Percentiles rank a stretch among this genome's conserved stretches.
Conservation (phyloP, 164 flowering plant species). For the Warburgia ugandensis region DNA sequence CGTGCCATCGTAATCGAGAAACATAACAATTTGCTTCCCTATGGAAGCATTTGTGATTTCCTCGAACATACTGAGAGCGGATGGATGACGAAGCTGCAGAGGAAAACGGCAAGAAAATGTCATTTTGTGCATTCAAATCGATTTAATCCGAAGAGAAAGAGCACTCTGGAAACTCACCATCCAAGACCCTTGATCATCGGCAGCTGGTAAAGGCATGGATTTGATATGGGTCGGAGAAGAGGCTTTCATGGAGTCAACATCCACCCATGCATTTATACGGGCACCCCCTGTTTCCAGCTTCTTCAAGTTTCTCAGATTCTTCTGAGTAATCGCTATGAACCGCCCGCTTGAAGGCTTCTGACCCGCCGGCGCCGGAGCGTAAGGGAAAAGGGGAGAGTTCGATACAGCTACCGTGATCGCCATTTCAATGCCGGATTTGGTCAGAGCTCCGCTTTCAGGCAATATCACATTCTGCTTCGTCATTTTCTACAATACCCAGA, state of each 20-base stretch:
- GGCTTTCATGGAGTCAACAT: conserved; percentile 79
- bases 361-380: conserved; percentile 7
- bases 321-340: conserved; percentile 28
- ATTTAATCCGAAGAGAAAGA: too few relatives aligned
- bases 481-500: conserved; percentile 23
- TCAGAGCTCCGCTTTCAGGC: conserved; percentile 16
- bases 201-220: conserved; percentile 24
- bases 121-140: too few relatives aligned
- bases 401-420: conserved; percentile 23
- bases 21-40: conserved; percentile 82
- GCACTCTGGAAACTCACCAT: conserved; percentile 19
- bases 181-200: conserved; percentile 26
- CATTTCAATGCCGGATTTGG: conserved; percentile 22
- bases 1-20: conserved; percentile 86
- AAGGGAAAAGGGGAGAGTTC: conserved; percentile 25
- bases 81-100: conserved; percentile 56
- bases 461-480: conserved; percentile 55
- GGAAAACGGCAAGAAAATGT: too few relatives aligned
- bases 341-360: conserved; percentile 27
- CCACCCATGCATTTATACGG: conserved; percentile 46
- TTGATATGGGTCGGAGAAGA: conserved; percentile 71
- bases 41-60: conserved; percentile 52
- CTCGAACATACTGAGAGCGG: conserved; percentile 70
- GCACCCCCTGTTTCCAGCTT: conserved; percentile 33
- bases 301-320: conserved; percentile 24